Conservation (phyloP, 441 rosid genomes). For the Aleurites moluccanus region DNA sequence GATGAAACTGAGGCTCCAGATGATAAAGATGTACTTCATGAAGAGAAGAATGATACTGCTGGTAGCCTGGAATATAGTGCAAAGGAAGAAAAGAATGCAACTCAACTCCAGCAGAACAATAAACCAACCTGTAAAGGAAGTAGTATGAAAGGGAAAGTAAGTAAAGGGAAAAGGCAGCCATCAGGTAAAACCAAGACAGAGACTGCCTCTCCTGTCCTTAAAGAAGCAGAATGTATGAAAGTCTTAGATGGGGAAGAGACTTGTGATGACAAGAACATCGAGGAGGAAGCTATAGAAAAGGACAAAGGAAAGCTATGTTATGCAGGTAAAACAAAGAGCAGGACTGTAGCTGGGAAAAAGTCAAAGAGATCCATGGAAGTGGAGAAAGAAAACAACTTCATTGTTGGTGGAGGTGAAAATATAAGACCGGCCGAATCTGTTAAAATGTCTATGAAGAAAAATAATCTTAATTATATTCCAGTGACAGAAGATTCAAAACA, state of each 20-base stretch:
- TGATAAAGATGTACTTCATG: slow-evolving; percentile 34
- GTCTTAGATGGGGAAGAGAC: slow-evolving; percentile 16
- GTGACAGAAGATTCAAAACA: slow-evolving; percentile 26
- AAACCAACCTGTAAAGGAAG: slow-evolving; percentile 24
- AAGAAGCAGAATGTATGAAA: slow-evolving; percentile 20
- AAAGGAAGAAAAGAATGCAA: slow-evolving; percentile 22
- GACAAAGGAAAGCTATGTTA: slow-evolving; percentile 19
- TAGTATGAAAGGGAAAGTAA: slow-evolving; percentile 20
- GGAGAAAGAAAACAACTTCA: slow-evolving; percentile 53
- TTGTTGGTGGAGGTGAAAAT: slow-evolving; percentile 31
- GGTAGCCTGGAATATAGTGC: slow-evolving; percentile 24
- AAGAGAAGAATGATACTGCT: slow-evolving; percentile 28
- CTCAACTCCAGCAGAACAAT: slow-evolving; percentile 21
- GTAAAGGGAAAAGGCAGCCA: slow-evolving; percentile 26
- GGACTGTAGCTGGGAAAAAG: slow-evolving; percentile 23
- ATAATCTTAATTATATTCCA: slow-evolving; percentile 27
- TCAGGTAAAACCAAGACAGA: slow-evolving; percentile 33
- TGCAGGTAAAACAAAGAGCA: slow-evolving; percentile 26
- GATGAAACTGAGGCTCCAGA: slow-evolving; percentile 59
- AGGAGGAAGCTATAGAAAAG: slow-evolving; percentile 28
- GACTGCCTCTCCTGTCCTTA: slow-evolving; percentile 23
- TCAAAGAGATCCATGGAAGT: slow-evolving; percentile 28
- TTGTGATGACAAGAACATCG: slow-evolving; percentile 15
- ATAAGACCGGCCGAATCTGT: slow-evolving; percentile 29
- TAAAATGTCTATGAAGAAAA: slow-evolving; percentile 27